Base-by-base conservation (phyloP, 2,329 filamentous ascomycete genomes). In the Penicillium occitanis region DNA sequence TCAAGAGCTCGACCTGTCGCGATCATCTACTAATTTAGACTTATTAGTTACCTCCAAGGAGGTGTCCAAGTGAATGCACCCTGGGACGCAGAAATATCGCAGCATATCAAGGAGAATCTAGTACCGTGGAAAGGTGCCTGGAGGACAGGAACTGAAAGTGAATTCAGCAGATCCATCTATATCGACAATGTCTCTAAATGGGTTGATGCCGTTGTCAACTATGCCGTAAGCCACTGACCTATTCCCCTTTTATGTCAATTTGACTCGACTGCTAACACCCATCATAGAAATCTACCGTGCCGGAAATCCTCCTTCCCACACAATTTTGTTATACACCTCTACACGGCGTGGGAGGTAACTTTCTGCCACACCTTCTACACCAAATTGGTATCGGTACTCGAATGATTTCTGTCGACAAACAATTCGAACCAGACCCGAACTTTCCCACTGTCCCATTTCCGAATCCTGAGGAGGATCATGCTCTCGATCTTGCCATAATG, bases 11-110 rank as follows among this genome's bases (percentile, higher is more conserved):
- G 2, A n/a, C 10, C 10, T 53, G n/a, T 53, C 7, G 2, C 14
- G 25, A 3, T 17, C 42, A 48, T 28, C 28, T 61, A 67, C 73
- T 77, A 60, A 78, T 70, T 37, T 35, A 14, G 11, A 25, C 5
- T 25, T 1, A 33, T 28, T 70, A 81, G 79, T 8, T 90, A 89
- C 76, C 88, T 85, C 79, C 80, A 79, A 17, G 89, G 88, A 71
- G 87, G 87, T 2, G 87, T 86, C 71, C 87, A 90, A 73, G 89
- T 90, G 69, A 88, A 89, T 63, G 83, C 86, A 10, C 87, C 87
- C 3, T 83, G 86, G 68, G 87, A 89, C 69, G 77, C 72, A 22
- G 83, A 85, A 35, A 90, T 90, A 64, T 84, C 86, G 4, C 76
- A 77, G 42, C 82, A 83, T 2, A 90, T 90, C 60, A 75, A 81